Conservation (phyloP, 306 rosid species). For the Cucumis melo region DNA sequence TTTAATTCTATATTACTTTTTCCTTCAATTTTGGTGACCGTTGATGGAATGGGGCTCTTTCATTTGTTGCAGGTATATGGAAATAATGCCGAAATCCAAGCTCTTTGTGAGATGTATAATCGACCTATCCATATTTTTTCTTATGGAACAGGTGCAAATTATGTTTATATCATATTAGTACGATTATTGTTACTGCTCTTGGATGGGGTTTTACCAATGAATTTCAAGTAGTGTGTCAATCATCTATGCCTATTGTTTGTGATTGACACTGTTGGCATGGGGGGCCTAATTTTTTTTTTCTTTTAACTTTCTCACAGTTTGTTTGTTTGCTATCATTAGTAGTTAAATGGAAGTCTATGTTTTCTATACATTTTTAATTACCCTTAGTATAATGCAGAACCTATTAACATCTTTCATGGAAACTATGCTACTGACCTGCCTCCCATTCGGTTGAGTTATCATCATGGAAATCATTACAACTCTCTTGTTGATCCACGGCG, state of each 20-base stretch:
- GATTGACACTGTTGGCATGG: neutral
- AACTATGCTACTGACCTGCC: constrained; percentile 72
- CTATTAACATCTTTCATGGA: constrained; percentile 88
- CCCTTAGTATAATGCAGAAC: constrained; percentile 44
- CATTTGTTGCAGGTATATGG: constrained; percentile 76
- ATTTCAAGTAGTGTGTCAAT: neutral
- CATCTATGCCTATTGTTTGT: neutral
- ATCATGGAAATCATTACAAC: constrained; percentile 92
- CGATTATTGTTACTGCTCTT: neutral
- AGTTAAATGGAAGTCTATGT: neutral
- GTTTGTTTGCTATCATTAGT: neutral
- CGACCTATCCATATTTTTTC: constrained; percentile 90
- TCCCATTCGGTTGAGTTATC: constrained; percentile 82
- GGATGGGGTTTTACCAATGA: neutral
- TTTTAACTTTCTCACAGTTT: neutral
- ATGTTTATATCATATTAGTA: neutral
- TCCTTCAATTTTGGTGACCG: neutral
- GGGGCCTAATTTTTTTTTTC: no score
- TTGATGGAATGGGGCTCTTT: neutral
- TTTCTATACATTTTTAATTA: constrained; percentile 7
- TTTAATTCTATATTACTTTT: neutral
- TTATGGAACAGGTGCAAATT: constrained; percentile 48
- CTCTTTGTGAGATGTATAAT: constrained; percentile 85
- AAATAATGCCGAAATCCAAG: constrained; percentile 92
- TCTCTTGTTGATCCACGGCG: constrained; percentile 93